Conservation (phyloP, 192 early-diverging fungal genomes). For the Gryganskiella cystojenkinii region DNA sequence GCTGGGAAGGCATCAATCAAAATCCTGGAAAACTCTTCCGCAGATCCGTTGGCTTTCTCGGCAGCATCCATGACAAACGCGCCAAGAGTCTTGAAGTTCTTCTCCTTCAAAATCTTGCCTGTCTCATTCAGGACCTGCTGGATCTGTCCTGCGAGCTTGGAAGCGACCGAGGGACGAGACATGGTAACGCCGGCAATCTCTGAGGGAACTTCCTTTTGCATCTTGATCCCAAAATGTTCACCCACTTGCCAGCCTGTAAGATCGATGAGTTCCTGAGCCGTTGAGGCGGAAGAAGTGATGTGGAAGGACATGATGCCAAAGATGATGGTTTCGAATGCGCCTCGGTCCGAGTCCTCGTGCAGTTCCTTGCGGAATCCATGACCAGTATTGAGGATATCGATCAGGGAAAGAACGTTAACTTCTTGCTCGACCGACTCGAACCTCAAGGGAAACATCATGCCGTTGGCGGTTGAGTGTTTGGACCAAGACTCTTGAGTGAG, state of each 20-base stretch:
- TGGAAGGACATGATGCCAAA: conserved; percentile 89
- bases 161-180: conserved; percentile 70
- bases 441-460: conserved; percentile 74
- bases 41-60: conserved; percentile 48
- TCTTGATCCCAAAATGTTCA: conserved; percentile 77
- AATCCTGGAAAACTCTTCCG: conserved; percentile 45
- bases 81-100: conserved; percentile 71
- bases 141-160: conserved; percentile 73
- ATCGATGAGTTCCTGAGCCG: conserved; percentile 67
- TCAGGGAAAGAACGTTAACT: conserved; percentile 78
- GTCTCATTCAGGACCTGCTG: conserved; percentile 75
- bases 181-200: conserved; percentile 69
- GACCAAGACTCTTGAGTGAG: conserved; percentile 47
- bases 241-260: conserved; percentile 72
- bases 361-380: conserved; percentile 79
- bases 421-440: conserved; percentile 81
- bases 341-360: conserved; percentile 68
- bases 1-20: conserved; percentile 75
- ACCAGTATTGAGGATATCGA: conserved; percentile 83
- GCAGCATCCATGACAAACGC: conserved; percentile 77
- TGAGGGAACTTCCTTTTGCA: conserved; percentile 71
- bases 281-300: conserved; percentile 71
- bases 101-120: conserved; percentile 68
- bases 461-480: conserved; percentile 61
- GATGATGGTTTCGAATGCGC: conserved; percentile 80